Conservation (phyloP, 257 asterid genomes). For the Phtheirospermum japonicum region DNA sequence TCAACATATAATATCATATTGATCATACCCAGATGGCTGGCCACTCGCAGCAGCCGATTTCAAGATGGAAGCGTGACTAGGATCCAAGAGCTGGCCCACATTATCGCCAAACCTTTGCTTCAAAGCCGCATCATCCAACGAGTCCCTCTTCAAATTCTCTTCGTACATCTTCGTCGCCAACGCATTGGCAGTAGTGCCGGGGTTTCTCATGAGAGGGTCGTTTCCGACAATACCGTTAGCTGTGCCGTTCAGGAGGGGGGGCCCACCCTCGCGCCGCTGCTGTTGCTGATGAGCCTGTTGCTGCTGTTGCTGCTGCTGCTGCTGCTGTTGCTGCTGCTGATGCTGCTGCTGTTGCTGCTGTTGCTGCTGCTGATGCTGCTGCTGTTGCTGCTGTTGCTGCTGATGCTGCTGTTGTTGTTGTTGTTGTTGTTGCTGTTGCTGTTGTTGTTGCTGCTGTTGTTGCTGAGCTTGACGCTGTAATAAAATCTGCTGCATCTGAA, state of each 20-base stretch:
- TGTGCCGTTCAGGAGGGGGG: constrained; percentile 72
- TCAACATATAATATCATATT: constrained; percentile 6
- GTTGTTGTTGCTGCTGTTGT: constrained; percentile 66
- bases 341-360: constrained; percentile 50
- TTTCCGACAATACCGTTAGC: constrained; percentile 79
- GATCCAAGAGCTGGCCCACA: constrained; percentile 74
- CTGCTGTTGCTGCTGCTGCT: constrained; percentile 41
- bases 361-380: constrained; percentile 53
- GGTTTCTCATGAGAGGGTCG: constrained; percentile 74
- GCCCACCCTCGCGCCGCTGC: constrained; percentile 73
- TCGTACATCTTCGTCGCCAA: constrained; percentile 87
- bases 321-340: constrained; percentile 52
- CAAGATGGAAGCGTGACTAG: constrained; percentile 81
- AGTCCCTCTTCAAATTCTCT: constrained; percentile 83
- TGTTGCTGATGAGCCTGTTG: constrained; percentile 53
- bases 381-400: constrained; percentile 60
- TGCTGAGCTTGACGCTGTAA: constrained; percentile 82
- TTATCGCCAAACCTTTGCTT: constrained; percentile 95
- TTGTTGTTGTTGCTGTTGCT: constrained; percentile 34
- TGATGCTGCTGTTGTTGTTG: constrained; percentile 52
- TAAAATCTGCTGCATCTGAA: constrained; percentile 75
- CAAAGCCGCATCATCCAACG: constrained; percentile 82
- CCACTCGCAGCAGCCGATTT: constrained; percentile 83
- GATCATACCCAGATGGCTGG: constrained; percentile 79
- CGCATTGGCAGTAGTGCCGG: constrained; percentile 79